Evolutionary conservation across 2,329 filamentous ascomycete genomes (phyloP).

Genomic region (Trichoderma harzianum): DNA sequence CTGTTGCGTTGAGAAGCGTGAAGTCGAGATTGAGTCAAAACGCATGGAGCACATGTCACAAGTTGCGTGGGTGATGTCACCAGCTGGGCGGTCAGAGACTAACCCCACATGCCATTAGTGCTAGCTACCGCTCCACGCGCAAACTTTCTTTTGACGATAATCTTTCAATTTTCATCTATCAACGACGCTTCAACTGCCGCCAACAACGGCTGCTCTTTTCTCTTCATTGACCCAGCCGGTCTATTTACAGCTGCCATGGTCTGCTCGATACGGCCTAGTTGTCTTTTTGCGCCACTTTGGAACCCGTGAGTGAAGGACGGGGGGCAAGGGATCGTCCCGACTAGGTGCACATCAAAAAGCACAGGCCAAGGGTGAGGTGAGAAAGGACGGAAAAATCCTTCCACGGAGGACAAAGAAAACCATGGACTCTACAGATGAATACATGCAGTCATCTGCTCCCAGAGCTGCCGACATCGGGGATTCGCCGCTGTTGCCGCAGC

Average conservation of each 20-base stretch:
- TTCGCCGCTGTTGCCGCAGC: constrained; percentile 1
- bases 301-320: neutral
- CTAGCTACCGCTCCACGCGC: neutral
- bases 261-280: neutral
- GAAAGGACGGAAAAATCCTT: neutral
- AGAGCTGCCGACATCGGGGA: neutral
- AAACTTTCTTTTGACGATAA: constrained; percentile 13
- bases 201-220: neutral
- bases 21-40: neutral
- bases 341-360: neutral
- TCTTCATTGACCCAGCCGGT: neutral
- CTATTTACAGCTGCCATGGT: constrained; percentile 2
- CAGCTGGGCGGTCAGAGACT: neutral
- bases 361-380: neutral
- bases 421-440: constrained; percentile 6
- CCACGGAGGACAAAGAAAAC: neutral
- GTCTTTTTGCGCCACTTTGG: neutral
- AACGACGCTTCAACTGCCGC: neutral
- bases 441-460: neutral
- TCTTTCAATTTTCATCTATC: neutral
- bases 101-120: constrained; percentile 14
- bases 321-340: neutral
- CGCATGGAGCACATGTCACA: neutral
- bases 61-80: constrained; percentile 14
- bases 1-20: neutral